Evolutionary conservation across 257 asterid species (phyloP), one percentile per base, ranked within the genome.

Genomic region (Nicotiana paniculata): DNA sequence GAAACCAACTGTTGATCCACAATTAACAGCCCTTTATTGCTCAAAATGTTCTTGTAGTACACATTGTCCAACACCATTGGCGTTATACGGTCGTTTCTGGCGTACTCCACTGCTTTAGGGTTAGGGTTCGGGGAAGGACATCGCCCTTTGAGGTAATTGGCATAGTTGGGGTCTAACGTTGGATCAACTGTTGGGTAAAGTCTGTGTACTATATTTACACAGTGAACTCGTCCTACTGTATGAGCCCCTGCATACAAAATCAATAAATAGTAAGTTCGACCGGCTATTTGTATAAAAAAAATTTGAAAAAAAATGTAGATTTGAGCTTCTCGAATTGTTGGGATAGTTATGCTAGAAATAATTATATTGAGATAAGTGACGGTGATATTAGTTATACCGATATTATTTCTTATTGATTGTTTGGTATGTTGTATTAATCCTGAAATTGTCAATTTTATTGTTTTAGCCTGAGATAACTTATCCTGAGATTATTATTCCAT

Each of bases 151-250:
- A 95, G 89, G 89, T 93, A 92, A n/a, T 68, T 82, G 0, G 93
- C 95, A 0, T 89, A 83, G 0, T 15, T 54, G 0, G 93, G 90
- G 57, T 93, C 90, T 24, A 95, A 2, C 1, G 91, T 89, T 9
- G 95, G 94, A 74, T 95, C 97, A 1, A 88, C 91, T 1, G 78
- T 80, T 0, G 99, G 99, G 68, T 95, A 95, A 16, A 93, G 90
- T 39, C 97, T 90, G 0, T 88, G 81, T 28, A 93, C 95, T 0
- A 95, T n/a, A 87, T 91, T 95, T 0, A 55, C 43, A 83, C 99
- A 95, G 9, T 95, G 99, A 48, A 90, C 93, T 65, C 99, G 85
- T 48, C 98, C 98, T 26, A 95, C 90, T 0, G 98, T 92, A 66
- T 95, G 99, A 2, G 95, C 99, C 1, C 97, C 96, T 91, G 26